Conservation (phyloP, 768 basidiomycete genomes). For the Panellus pusillus region DNA sequence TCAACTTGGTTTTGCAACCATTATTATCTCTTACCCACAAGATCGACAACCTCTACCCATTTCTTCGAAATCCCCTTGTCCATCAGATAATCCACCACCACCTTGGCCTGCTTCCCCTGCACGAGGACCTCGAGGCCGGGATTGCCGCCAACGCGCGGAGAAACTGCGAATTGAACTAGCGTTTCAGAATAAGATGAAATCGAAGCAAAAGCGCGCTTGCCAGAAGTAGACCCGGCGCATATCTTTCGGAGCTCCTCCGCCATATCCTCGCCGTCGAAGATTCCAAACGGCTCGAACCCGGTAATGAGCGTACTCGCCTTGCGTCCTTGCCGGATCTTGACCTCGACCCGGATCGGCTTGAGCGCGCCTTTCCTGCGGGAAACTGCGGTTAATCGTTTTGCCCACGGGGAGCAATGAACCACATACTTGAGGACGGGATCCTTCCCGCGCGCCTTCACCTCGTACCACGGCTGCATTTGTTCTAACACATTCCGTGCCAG, state of each 20-base stretch:
- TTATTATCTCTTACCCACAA: constrained; percentile 47
- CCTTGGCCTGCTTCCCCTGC: constrained; percentile 78
- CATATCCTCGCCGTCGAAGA: constrained; percentile 66
- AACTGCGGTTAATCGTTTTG: constrained; percentile 3
- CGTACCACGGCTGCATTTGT: constrained; percentile 80
- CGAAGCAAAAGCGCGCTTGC: constrained; percentile 33
- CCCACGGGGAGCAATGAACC: background rate
- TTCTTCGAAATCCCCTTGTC: constrained; percentile 75
- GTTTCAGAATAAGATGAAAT: background rate
- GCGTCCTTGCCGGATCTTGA: constrained; percentile 75
- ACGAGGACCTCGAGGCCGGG: constrained; percentile 72
- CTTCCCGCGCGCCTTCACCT: constrained; percentile 53
- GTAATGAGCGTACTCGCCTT: constrained; percentile 76
- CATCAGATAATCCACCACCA: constrained; percentile 65
- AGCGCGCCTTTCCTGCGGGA: constrained; percentile 69
- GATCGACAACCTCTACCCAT: constrained; percentile 67
- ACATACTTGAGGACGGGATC: constrained; percentile 63
- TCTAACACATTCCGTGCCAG: constrained; percentile 36
- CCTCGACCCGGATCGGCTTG: constrained; percentile 65
- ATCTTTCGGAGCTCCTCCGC: constrained; percentile 74
- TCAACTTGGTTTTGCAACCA: too few species aligned
- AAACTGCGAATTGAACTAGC: constrained; percentile 40
- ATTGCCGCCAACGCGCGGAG: constrained; percentile 57
- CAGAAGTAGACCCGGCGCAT: constrained; percentile 80
- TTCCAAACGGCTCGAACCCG: constrained; percentile 76